Evolutionary conservation across 305 asterid genomes (phyloP).

Genomic region (Rubia balearica): DNA sequence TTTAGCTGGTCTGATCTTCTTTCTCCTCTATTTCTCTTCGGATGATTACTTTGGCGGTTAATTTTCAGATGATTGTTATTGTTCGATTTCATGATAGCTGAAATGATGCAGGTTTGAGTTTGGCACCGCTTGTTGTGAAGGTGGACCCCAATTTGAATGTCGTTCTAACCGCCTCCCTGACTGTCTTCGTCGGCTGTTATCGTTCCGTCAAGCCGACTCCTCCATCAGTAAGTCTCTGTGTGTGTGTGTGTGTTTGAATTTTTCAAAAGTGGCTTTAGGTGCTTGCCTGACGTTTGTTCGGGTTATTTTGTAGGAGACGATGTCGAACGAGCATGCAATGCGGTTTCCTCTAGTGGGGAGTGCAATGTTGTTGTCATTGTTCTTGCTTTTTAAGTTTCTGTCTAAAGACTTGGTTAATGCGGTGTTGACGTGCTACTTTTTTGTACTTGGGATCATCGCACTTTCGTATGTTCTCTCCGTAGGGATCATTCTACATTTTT

Average conservation of each 20-base stretch:
- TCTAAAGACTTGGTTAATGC: constrained; percentile 98
- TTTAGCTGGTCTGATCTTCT: constrained; percentile 49
- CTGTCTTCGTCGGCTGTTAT: constrained; percentile 83
- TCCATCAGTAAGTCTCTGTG: constrained; percentile 48
- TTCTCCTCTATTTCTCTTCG: background rate
- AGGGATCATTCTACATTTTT: constrained; percentile 20
- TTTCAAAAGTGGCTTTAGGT: background rate
- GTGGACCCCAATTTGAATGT: constrained; percentile 87
- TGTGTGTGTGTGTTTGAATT: background rate
- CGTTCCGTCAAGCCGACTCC: constrained; percentile 98
- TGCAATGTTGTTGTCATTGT: constrained; percentile 84
- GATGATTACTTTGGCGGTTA: background rate
- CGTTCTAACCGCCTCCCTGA: constrained; percentile 74
- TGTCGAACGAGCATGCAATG: constrained; percentile 97
- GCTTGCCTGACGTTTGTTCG: background rate
- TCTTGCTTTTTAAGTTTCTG: constrained; percentile 84
- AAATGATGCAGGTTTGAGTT: constrained; percentile 53
- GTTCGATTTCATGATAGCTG: background rate
- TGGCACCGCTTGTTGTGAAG: constrained; percentile 84
- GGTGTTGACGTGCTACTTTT: constrained; percentile 82
- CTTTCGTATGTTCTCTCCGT: constrained; percentile 67
- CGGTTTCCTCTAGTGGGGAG: constrained; percentile 94
- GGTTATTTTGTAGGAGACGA: constrained; percentile 64
- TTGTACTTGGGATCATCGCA: constrained; percentile 84
- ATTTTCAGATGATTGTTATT: background rate